Base-by-base conservation (phyloP, 176 grass and related monocot species). In the Aegilops umbellulata region DNA sequence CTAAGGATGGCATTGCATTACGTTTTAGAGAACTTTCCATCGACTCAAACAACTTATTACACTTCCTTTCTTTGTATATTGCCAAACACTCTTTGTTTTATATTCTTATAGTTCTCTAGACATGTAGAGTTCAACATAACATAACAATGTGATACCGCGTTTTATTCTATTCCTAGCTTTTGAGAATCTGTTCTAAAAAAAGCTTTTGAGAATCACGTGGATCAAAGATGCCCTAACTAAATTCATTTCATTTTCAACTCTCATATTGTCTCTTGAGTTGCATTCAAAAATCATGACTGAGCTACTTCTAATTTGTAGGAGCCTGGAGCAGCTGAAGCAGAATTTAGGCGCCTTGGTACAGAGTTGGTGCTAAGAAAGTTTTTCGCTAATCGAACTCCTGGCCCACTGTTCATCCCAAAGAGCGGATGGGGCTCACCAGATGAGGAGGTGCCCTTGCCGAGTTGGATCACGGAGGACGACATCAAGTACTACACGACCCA, bases 381-480 rank as follows among this genome's bases (percentile, higher is more conserved):
- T 44, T 19, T 93, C 10, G 72, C 82, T 51, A 88, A 84, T 14
- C 82, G 87, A 7, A 66, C n/a, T 10, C 87, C 89, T 0, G 85
- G 78, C 1, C 82, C 91, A 1, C 16, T 96, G 26, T 65, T 85
- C 23, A 88, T 93, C 11, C 94, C 91, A 0, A 88, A 88, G 26
- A 79, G 82, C 20, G 84, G 94, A 1, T 94, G 94, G 94, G 82
- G 91, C 7, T 97, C 91, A 17, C 89, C 79, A 38, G 72, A 82
- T 11, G 89, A 93, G 5, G 3, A 93, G 55, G 89, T 93, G 0
- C 55, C 87, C 58, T 47, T 94, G 31, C 91, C 89, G 30, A 86
- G 81, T 81, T 97, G 91, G 91, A 35, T 97, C 16, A 88, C 89
- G 0, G 87, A 93, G 61, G 91, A 94, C 5, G 94, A 94, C 63